Conservation (phyloP, 2,329 filamentous ascomycete species). For the Scytalidium lignicola region DNA sequence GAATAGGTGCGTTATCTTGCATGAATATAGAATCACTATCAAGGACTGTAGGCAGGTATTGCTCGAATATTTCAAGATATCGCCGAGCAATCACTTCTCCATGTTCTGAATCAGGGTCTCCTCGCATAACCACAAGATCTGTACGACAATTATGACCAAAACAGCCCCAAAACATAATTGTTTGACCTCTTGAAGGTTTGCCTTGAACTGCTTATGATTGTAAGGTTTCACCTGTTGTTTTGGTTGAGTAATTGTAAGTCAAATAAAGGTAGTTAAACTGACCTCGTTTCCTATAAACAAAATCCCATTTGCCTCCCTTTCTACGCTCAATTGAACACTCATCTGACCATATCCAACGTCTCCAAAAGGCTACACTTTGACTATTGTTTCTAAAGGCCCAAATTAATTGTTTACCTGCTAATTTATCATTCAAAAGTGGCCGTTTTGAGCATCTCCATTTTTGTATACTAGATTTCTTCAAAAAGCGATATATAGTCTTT, state of each 20-base stretch:
- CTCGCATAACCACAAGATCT: constrained; percentile 7
- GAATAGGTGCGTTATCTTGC: constrained; percentile 14
- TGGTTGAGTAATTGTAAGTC: neutral
- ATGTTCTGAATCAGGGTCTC: constrained; percentile 8
- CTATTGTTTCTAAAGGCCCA: constrained; percentile 1
- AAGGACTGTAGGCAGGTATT: constrained; percentile 3
- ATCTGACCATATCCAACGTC: constrained; percentile 1
- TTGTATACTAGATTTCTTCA: neutral
- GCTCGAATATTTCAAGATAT: constrained; percentile 10
- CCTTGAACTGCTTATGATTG: neutral
- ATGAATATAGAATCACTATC: constrained; percentile 10
- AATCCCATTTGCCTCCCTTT: neutral
- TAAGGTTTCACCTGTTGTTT: neutral
- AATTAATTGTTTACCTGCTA: neutral
- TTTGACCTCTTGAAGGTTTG: constrained; percentile 3
- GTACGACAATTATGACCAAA: constrained; percentile 6
- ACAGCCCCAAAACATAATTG: constrained; percentile 11
- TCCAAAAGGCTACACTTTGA: neutral
- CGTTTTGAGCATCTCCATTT: neutral
- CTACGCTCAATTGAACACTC: constrained; percentile 3
- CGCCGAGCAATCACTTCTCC: constrained; percentile 9
- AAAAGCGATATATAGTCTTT: neutral
- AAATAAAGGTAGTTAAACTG: neutral
- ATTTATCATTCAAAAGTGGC: neutral
- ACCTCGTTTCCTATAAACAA: neutral